Conservation (phyloP, 306 rosid genomes). For the barrel medic (Medicago truncatula) region MtrunA17r5.0-ANR NC_053048.1:45799501-45800000, state of each 20-base stretch:
- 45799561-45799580: slow-evolving; percentile 29
- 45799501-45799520: not conserved
- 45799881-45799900: slow-evolving; percentile 55
- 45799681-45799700: slow-evolving; percentile 52
- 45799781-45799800: slow-evolving; percentile 61
- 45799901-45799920: slow-evolving; percentile 64
- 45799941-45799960: not conserved
- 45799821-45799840: slow-evolving; percentile 50
- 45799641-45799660: slow-evolving; percentile 44
- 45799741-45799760: slow-evolving; percentile 59
- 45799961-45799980: too few relatives aligned
- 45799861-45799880: slow-evolving; percentile 57
- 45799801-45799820: slow-evolving; percentile 50
- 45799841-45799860: slow-evolving; percentile 57
- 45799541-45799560: not conserved
- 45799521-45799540: slow-evolving; percentile 2
- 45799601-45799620: slow-evolving; percentile 47
- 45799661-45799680: slow-evolving; percentile 51
- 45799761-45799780: slow-evolving; percentile 50
- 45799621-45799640: slow-evolving; percentile 45
- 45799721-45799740: slow-evolving; percentile 61
- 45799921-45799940: slow-evolving; percentile 53
- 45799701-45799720: slow-evolving; percentile 50
- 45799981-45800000: too few relatives aligned
- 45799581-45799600: slow-evolving; percentile 45